Conservation (phyloP, 1,284 basidiomycete genomes). For the Pyrrhoderma noxium region DNA sequence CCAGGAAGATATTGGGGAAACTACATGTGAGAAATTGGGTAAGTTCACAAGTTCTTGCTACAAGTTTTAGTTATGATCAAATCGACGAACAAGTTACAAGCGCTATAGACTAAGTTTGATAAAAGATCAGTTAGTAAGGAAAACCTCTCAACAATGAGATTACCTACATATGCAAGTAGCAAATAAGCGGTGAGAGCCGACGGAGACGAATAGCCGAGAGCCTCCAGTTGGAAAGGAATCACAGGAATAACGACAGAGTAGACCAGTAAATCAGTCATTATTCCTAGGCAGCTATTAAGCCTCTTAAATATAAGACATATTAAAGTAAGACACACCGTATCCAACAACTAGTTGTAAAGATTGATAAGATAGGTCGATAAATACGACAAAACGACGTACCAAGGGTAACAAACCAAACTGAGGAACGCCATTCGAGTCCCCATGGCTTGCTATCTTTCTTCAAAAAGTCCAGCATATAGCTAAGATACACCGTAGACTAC, state of each 20-base stretch:
- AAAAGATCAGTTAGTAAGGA: background rate
- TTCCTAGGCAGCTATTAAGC: constrained; percentile 33
- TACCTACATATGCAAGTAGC: constrained; percentile 51
- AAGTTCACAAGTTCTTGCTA: constrained; percentile 29
- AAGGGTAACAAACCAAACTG: constrained; percentile 43
- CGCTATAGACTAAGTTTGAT: constrained; percentile 6
- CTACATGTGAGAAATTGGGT: constrained; percentile 28
- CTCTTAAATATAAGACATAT: background rate
- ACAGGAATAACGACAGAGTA: constrained; percentile 71
- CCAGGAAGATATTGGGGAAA: constrained; percentile 63
- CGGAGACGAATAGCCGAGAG: constrained; percentile 42
- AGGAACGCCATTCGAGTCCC: constrained; percentile 32
- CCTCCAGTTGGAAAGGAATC: constrained; percentile 64
- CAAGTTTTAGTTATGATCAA: constrained; percentile 32
- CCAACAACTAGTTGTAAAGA: constrained; percentile 20
- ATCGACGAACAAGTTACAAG: constrained; percentile 12
- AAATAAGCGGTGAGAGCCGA: constrained; percentile 64
- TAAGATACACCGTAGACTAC: background rate
- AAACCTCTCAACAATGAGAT: background rate
- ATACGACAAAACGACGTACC: constrained; percentile 23
- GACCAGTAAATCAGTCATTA: constrained; percentile 55
- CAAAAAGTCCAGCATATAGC: background rate
- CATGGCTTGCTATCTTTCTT: constrained; percentile 2
- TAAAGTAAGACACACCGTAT: constrained; percentile 4
- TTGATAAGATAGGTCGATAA: background rate